These are phyloP conservation scores for Austroboletus eburneus DNA, from an alignment of 768 basidiomycete species.

Conservation along the genomic window DNA sequence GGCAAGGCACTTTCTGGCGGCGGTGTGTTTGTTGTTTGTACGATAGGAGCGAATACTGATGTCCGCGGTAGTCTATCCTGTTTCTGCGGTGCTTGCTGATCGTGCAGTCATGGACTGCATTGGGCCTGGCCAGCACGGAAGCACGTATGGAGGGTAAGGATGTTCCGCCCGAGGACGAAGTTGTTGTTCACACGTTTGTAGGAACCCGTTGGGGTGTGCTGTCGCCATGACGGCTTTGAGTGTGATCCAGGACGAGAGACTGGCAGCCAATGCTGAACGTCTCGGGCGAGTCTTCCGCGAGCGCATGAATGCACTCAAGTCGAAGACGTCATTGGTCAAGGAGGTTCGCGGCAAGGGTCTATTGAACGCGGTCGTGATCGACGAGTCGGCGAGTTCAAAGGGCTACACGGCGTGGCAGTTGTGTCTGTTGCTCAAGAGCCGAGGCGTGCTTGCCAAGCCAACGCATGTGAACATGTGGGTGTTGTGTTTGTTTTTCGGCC, in stretches of 20 bases:
- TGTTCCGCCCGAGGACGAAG: neutral
- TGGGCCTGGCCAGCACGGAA: conserved; percentile 91
- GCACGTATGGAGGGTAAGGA: conserved; percentile 86
- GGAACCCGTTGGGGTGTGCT: conserved; percentile 95
- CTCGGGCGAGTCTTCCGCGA: conserved; percentile 82
- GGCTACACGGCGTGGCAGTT: conserved; percentile 94
- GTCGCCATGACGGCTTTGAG: conserved; percentile 89
- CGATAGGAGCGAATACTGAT: conserved; percentile 5
- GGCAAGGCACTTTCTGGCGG: conserved; percentile 98
- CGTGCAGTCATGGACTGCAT: conserved; percentile 94
- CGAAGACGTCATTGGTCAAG: conserved; percentile 63
- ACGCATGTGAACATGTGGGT: conserved; percentile 92
- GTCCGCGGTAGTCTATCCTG: conserved; percentile 73
- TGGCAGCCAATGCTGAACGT: conserved; percentile 71
- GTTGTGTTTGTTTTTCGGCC: neutral
- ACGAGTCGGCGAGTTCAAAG: conserved; percentile 72
- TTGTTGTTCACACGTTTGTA: conserved; percentile 21
- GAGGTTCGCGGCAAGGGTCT: conserved; percentile 84
- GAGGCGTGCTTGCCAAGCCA: conserved; percentile 92
- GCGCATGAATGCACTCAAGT: conserved; percentile 47
- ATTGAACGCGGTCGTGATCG: conserved; percentile 90
- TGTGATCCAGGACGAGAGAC: conserved; percentile 85
- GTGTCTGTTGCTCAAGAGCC: conserved; percentile 86
- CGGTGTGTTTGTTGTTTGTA: conserved; percentile 43
- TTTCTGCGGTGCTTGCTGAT: conserved; percentile 90